phyloP scores from a whole-genome alignment of 305 asterid species.

The Vinca major region DNA sequence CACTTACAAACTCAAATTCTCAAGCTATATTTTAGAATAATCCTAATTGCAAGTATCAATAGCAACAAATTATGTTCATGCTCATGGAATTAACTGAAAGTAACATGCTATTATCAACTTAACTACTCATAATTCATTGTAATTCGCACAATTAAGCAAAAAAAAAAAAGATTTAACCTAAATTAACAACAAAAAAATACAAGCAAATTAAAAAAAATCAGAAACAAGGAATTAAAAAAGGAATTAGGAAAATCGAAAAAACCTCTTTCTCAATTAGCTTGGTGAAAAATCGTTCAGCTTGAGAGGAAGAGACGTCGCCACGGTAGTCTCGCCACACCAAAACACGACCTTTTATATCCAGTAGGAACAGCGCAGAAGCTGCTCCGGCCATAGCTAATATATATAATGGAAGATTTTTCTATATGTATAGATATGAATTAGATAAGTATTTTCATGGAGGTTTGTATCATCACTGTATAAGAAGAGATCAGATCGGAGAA shows the following conservation, averaged over 20 bases:
- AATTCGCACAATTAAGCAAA: neutral
- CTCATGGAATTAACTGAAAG: neutral
- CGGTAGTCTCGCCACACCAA: slow-evolving; percentile 95
- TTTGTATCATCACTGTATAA: too few relatives aligned
- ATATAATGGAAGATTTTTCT: neutral
- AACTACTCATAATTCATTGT: neutral
- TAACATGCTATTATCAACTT: neutral
- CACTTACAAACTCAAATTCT: neutral
- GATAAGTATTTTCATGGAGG: neutral
- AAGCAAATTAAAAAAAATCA: neutral
- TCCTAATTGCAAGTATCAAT: neutral
- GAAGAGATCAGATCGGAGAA: neutral
- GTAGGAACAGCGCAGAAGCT: slow-evolving; percentile 96
- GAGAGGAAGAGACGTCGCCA: slow-evolving; percentile 69
- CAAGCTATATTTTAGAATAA: neutral
- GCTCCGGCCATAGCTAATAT: slow-evolving; percentile 58
- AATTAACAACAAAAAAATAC: neutral
- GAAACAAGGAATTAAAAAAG: neutral
- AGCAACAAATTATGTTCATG: too few relatives aligned
- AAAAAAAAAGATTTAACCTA: neutral
- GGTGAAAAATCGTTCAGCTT: slow-evolving; percentile 82
- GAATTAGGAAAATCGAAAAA: neutral
- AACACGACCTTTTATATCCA: slow-evolving; percentile 79
- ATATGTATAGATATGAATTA: neutral
- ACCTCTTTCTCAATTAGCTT: slow-evolving; percentile 85